phyloP scores from a whole-genome alignment of 1,139 yeast species.

The Zygosaccharomyces sapae region DNA sequence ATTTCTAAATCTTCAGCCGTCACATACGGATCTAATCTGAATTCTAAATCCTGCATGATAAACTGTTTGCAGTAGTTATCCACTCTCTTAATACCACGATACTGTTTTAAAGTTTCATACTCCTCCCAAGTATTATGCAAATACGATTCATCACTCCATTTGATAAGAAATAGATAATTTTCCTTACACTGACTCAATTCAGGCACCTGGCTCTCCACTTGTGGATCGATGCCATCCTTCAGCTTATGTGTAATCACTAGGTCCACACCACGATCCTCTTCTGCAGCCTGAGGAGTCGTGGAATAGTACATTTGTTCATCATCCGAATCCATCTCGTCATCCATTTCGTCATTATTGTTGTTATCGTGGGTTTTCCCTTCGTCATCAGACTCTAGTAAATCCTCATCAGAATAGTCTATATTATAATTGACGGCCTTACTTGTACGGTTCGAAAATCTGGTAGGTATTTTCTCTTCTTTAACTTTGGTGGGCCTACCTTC shows the following conservation, averaged over 20 bases:
- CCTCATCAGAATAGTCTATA: conserved; percentile 66
- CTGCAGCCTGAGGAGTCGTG: conserved; percentile 26
- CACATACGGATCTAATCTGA: conserved; percentile 70
- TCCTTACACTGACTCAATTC: conserved; percentile 50
- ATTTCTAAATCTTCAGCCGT: conserved; percentile 87
- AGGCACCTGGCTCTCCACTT: conserved; percentile 39
- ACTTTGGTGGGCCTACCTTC: conserved; percentile 20
- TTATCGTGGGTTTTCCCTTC: conserved; percentile 28
- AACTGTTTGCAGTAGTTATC: conserved; percentile 84
- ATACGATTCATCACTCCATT: conserved; percentile 88
- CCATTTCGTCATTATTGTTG: conserved; percentile 29
- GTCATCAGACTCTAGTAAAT: conserved; percentile 54
- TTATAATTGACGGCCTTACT: conserved; percentile 68
- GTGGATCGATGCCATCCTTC: conserved; percentile 28
- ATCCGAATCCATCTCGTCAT: conserved; percentile 23
- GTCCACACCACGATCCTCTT: conserved; percentile 39
- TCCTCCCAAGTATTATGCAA: conserved; percentile 94
- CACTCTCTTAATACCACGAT: conserved; percentile 74
- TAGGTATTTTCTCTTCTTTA: conserved; percentile 31
- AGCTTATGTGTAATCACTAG: conserved; percentile 38
- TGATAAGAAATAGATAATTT: conserved; percentile 63
- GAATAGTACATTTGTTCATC: conserved; percentile 41
- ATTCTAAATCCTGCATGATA: conserved; percentile 64
- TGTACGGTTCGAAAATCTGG: conserved; percentile 78
- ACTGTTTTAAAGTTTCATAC: conserved; percentile 47